Base-by-base conservation (phyloP, 306 rosid species). In the Spatholobus suberectus region DNA sequence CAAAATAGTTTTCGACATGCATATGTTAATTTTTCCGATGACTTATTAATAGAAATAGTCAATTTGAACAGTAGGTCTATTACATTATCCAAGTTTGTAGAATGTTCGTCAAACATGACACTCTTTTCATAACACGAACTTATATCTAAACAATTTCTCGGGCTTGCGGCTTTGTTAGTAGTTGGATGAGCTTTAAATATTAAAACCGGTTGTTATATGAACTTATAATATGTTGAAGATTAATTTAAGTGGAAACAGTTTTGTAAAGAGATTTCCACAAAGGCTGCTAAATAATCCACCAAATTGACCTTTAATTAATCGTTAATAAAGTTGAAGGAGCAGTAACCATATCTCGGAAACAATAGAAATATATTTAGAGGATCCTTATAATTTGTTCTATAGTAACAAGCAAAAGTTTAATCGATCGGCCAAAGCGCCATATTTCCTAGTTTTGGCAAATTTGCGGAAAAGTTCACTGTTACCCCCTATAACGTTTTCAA, bases 51-150 rank as follows among this genome's bases (percentile, higher is more conserved):
- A 17, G 54, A 40, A 24, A 24, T 54, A 61, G 70, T 58, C 49
- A 37, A 34, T 79, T 79, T 59, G 17, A 69, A 44, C 9, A 41
- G 18, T 26, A 18, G 59, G 77, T 75, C 78, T 44, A 79, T 84
- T 75, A 8, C 69, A 62, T 62, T 76, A 75, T 85, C 85, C 83
- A 62, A 0, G 34, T 81, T 81, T 54, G 75, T 70, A 54, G 83
- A 81, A 85, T 76, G 83, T 81, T 71, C 72, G 80, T 76, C 83
- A 69, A 81, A 77, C 58, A 81, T 24, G 13, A 52, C 21, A 41
- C 40, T 57, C 70, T 55, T 76, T 75, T 54, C 86, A 55, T 54
- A 32, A 59, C 20, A 27, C n/a, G 1, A 67, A 65, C 37, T 73
- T 68, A 32, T 54, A 73, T 65, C 75, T 57, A 75, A 80, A 70